phyloP scores from a whole-genome alignment of 768 basidiomycete genomes.

The Suillus occidentalis region DNA sequence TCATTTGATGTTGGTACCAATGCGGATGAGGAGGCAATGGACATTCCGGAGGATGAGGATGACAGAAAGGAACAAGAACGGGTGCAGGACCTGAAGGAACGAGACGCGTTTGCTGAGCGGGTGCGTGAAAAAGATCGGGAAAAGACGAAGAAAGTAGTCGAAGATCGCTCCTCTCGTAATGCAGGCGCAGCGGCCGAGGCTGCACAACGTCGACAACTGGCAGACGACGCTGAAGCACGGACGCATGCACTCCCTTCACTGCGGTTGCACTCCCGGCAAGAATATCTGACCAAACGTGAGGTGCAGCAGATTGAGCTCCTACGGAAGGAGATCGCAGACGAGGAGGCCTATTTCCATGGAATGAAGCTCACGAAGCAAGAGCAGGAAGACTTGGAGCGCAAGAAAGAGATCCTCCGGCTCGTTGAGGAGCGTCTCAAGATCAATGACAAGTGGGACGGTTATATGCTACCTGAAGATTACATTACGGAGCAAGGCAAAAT shows the following conservation, averaged over 20 bases:
- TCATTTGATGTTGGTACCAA: conserved; percentile 41
- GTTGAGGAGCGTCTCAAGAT: conserved; percentile 95
- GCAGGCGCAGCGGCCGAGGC: conserved; percentile 76
- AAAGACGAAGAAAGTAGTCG: conserved; percentile 85
- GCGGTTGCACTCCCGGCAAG: conserved; percentile 87
- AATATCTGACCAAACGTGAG: conserved; percentile 96
- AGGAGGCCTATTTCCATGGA: conserved; percentile 85
- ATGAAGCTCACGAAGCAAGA: conserved; percentile 91
- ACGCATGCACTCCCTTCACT: conserved; percentile 62
- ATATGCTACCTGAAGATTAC: conserved; percentile 96
- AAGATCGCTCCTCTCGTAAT: conserved; percentile 83
- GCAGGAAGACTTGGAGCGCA: conserved; percentile 75
- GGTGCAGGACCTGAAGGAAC: conserved; percentile 74
- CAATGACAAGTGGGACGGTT: conserved; percentile 94
- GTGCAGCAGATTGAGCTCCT: conserved; percentile 93
- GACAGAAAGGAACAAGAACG: conserved; percentile 70
- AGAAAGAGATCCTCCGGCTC: conserved; percentile 88
- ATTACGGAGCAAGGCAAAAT: conserved; percentile 98
- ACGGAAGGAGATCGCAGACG: conserved; percentile 90
- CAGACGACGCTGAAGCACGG: conserved; percentile 71
- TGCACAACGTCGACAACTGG: conserved; percentile 74
- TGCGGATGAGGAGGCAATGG: conserved; percentile 40
- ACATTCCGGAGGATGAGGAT: conserved; percentile 65
- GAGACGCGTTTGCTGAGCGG: conserved; percentile 93
- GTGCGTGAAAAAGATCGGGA: conserved; percentile 81